phyloP scores from a whole-genome alignment of 495 filamentous ascomycete genomes.

The Achaetomiella virescens region DNA sequence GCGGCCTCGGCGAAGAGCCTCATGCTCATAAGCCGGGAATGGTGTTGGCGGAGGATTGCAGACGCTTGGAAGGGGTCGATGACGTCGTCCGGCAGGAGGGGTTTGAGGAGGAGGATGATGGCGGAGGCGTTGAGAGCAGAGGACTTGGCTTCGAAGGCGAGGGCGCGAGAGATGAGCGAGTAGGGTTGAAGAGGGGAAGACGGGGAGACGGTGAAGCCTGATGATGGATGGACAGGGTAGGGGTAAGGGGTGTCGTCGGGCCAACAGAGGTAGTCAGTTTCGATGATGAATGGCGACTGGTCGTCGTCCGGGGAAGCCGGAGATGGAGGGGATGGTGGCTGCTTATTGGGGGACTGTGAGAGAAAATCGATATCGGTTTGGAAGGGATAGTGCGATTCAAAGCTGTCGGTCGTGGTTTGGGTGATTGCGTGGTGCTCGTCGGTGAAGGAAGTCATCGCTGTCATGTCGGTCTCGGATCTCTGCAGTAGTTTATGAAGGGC shows the following conservation, averaged over 20 bases:
- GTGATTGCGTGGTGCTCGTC: slow-evolving; percentile 43
- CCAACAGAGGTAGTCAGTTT: slow-evolving; percentile 47
- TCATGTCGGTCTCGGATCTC: slow-evolving; percentile 30
- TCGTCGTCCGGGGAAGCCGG: slow-evolving; percentile 26
- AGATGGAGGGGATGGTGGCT: neutral
- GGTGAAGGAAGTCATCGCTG: slow-evolving; percentile 25
- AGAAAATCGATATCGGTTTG: slow-evolving; percentile 22
- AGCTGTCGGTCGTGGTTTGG: slow-evolving; percentile 38
- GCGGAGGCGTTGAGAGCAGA: slow-evolving; percentile 45
- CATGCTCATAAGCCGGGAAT: slow-evolving; percentile 56
- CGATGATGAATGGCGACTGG: slow-evolving; percentile 36
- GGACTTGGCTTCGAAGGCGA: slow-evolving; percentile 41
- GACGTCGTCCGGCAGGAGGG: slow-evolving; percentile 42
- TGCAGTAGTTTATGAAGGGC: slow-evolving; percentile 20
- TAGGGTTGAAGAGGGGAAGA: slow-evolving; percentile 43
- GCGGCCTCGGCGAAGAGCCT: slow-evolving; percentile 62
- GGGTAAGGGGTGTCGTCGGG: slow-evolving; percentile 43
- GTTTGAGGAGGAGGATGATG: slow-evolving; percentile 47
- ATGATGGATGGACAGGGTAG: slow-evolving; percentile 22
- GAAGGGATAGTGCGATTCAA: slow-evolving; percentile 29
- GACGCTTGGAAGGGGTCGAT: slow-evolving; percentile 44
- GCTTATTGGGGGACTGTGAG: slow-evolving; percentile 11
- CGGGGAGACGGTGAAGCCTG: slow-evolving; percentile 8
- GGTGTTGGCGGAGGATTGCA: slow-evolving; percentile 58
- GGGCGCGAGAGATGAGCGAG: slow-evolving; percentile 39